phyloP scores from a whole-genome alignment of 2,329 filamentous ascomycete genomes.

The Fusarium cyanostomum region DNA sequence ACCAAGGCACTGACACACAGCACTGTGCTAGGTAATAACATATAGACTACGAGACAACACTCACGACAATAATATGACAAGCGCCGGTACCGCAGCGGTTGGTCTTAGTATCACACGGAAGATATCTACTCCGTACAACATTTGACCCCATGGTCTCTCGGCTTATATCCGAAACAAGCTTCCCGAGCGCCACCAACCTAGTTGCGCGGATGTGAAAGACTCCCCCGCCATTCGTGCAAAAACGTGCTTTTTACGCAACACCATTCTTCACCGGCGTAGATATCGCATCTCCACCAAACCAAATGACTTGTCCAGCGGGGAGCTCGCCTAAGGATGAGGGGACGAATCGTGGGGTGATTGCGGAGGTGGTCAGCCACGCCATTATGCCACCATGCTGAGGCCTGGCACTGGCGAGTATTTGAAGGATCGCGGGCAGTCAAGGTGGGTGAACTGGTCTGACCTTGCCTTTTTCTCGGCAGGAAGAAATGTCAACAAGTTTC shows the following conservation, averaged over 20 bases:
- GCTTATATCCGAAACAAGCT: conserved; percentile 25
- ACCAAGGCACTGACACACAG: too few species aligned
- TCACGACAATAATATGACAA: background rate
- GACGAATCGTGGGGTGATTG: conserved; percentile 34
- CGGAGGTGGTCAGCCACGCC: conserved; percentile 10
- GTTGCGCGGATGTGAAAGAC: conserved; percentile 1
- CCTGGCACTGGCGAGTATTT: conserved; percentile 8
- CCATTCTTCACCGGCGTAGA: conserved; percentile 1
- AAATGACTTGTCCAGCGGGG: conserved; percentile 20
- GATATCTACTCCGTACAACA: background rate
- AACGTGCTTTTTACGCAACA: conserved; percentile 17
- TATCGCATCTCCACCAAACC: conserved; percentile 15
- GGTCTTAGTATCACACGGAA: background rate
- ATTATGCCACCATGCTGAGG: conserved; percentile 9
- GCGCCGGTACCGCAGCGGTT: background rate
- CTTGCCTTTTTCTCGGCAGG: background rate
- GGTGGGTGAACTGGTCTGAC: background rate
- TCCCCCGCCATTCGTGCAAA: conserved; percentile 34
- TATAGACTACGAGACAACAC: too few species aligned
- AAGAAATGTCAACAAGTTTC: conserved; percentile 18
- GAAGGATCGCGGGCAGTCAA: background rate
- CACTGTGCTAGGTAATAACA: too few species aligned
- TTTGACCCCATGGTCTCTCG: background rate
- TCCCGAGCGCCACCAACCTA: background rate
- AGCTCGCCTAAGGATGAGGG: conserved; percentile 5